Evolutionary conservation across 2,329 filamentous ascomycete species (phyloP).

Genomic region (Fusarium fracticaudum): DNA sequence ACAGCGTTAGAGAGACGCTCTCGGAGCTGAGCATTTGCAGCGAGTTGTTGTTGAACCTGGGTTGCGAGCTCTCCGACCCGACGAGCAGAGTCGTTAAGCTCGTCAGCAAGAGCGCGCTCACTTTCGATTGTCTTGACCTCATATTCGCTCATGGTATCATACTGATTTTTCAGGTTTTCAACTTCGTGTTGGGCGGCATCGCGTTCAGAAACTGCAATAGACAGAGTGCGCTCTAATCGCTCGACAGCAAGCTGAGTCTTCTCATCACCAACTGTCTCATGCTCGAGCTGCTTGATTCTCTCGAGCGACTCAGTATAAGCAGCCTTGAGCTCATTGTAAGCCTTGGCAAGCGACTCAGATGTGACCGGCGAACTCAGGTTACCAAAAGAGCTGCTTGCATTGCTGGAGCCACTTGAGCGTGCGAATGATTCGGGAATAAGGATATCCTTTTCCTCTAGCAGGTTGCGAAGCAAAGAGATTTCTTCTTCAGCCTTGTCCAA

Average conservation of each 20-base stretch:
- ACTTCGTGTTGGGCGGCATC: slow-evolving; percentile 76
- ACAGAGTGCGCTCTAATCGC: slow-evolving; percentile 74
- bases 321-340: slow-evolving; percentile 80
- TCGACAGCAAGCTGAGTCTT: slow-evolving; percentile 71
- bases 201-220: slow-evolving; percentile 75
- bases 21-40: slow-evolving; percentile 79
- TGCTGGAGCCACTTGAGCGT: slow-evolving; percentile 52
- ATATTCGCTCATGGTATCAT: slow-evolving; percentile 64
- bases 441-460: slow-evolving; percentile 87
- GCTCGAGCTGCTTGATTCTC: slow-evolving; percentile 72
- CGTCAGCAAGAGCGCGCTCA: slow-evolving; percentile 72
- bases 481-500: slow-evolving; percentile 95
- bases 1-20: slow-evolving; percentile 82
- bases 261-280: slow-evolving; percentile 59
- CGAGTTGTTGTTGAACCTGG: slow-evolving; percentile 82
- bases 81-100: slow-evolving; percentile 77
- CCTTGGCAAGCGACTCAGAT: slow-evolving; percentile 76
- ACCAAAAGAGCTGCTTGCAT: slow-evolving; percentile 44
- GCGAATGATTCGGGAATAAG: slow-evolving; percentile 71
- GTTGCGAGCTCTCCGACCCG: slow-evolving; percentile 82
- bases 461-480: slow-evolving; percentile 79
- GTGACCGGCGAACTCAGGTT: slow-evolving; percentile 59
- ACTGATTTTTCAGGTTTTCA: slow-evolving; percentile 67
- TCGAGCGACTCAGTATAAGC: slow-evolving; percentile 73
- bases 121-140: slow-evolving; percentile 67